Percentiles rank a stretch among this genome's conserved stretches.
phyloP scores from a whole-genome alignment of 176 grass and related monocot genomes.

The Oryza brachyantha region DNA sequence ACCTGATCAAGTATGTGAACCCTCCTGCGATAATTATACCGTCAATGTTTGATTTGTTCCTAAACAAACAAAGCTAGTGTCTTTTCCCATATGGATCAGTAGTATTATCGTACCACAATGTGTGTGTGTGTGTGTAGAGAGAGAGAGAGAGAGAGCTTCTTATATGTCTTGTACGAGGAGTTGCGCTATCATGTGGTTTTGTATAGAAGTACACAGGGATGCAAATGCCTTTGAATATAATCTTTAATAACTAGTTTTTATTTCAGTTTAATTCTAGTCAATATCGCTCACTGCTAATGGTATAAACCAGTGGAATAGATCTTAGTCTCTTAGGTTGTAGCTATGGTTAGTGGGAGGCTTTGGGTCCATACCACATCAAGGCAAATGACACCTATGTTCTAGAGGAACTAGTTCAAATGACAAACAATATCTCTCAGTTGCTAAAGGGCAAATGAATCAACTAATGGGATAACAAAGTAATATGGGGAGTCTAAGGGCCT shows the following conservation, averaged over 20 bases:
- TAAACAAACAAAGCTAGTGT: neutral
- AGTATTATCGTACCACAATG: neutral
- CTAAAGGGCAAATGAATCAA: no score
- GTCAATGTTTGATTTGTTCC: neutral
- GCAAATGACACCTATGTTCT: no score
- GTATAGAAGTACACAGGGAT: neutral
- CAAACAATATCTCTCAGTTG: no score
- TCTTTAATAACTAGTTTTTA: neutral
- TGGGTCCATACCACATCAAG: no score
- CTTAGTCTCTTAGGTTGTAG: neutral
- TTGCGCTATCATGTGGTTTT: neutral
- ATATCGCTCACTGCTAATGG: neutral
- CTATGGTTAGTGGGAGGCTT: neutral
- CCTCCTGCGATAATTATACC: neutral
- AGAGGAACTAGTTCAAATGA: no score
- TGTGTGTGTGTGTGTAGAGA: neutral
- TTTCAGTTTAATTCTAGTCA: neutral
- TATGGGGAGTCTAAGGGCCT: no score
- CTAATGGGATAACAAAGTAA: no score
- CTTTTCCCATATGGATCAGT: neutral
- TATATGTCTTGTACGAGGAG: neutral
- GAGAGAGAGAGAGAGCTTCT: no score
- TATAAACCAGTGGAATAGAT: neutral
- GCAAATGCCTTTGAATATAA: neutral
- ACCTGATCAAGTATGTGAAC: slow-evolving; percentile 48